phyloP scores from a whole-genome alignment of 2,329 filamentous ascomycete genomes.

The Talaromyces rugulosus region DNA sequence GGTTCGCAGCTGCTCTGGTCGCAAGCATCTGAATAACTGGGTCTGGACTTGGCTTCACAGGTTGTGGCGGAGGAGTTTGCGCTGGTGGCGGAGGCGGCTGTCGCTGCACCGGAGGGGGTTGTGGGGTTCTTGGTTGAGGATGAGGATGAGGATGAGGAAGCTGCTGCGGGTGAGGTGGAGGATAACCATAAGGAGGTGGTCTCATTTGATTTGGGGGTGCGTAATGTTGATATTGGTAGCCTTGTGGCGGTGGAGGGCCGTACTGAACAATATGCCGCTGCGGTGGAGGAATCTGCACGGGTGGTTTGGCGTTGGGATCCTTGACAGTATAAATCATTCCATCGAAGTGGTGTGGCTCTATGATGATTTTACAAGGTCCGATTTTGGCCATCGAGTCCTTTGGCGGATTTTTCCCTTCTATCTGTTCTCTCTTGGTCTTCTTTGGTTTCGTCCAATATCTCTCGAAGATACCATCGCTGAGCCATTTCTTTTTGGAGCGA shows the following conservation, averaged over 20 bases:
- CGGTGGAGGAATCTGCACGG: constrained; percentile 33
- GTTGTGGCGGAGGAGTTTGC: constrained; percentile 27
- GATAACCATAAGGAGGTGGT: constrained; percentile 21
- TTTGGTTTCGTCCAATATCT: constrained; percentile 57
- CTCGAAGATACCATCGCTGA: constrained; percentile 51
- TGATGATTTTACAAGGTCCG: constrained; percentile 55
- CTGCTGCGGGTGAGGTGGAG: constrained; percentile 19
- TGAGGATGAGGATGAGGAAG: constrained; percentile 19
- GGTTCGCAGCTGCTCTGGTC: constrained; percentile 46
- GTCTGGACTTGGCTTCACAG: constrained; percentile 43
- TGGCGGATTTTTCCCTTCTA: constrained; percentile 44
- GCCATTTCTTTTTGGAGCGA: constrained; percentile 56
- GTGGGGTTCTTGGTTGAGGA: constrained; percentile 15
- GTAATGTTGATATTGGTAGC: constrained; percentile 41
- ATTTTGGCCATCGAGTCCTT: constrained; percentile 52
- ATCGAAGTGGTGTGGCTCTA: constrained; percentile 62
- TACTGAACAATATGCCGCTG: constrained; percentile 43
- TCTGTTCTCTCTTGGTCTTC: constrained; percentile 50
- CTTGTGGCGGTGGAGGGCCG: constrained; percentile 29
- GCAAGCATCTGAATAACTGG: constrained; percentile 52
- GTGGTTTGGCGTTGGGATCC: constrained; percentile 39
- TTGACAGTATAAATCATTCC: constrained; percentile 55
- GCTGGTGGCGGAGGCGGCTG: constrained; percentile 21
- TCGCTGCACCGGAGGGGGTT: constrained; percentile 20
- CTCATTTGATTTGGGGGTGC: constrained; percentile 26